Evolutionary conservation across 768 basidiomycete genomes (phyloP), one percentile per base, ranked within the genome.

Genomic region (Collybiopsis luxurians): DNA sequence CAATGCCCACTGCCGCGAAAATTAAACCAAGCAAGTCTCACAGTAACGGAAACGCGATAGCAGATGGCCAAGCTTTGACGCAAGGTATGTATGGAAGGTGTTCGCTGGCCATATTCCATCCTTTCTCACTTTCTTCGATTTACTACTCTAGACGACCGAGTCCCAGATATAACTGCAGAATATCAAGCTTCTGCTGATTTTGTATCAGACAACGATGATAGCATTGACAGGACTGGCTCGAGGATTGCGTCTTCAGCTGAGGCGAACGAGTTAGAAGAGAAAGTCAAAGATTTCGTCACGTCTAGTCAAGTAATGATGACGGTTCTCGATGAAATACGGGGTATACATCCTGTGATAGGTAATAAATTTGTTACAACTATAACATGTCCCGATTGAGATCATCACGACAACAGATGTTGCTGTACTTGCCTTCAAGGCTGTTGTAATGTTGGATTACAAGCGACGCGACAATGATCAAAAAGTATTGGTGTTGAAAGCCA

Each of bases 381-480:
- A 30, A 4, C 49, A 4, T 5, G 34, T 7, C 11, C 13, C 9
- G 31, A 31, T 36, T 36, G 17, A 5, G 28, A 9, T 19, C 23
- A 31, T 4, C 4, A 9, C 4, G 15, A 6, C n/a, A 21, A 24
- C 12, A 51, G 49, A 30, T 51, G 77, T 75, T 31, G 73, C 66
- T 27, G 72, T 77, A 21, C 57, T 74, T 30, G 74, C 73, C 0
- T 77, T 77, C 69, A 71, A 73, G 53, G 71, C 73, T 0, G 72
- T 72, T 3, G 69, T 72, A 55, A 71, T 69, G 11, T 66, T 78
- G 30, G 75, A 75, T 45, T 57, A 67, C 51, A 74, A 71, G 36
- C 67, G 75, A 2, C 65, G 71, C 4, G 73, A 73, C 4, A 77
- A 78, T 39, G 75, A 78, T 53, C 68, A 67, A 55, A 72, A 69